A percentile compares a stretch with the other conserved stretches of the same genome.
Evolutionary conservation across 2,329 filamentous ascomycete genomes (phyloP).

Genomic region (Cladophialophora yegresii): DNA sequence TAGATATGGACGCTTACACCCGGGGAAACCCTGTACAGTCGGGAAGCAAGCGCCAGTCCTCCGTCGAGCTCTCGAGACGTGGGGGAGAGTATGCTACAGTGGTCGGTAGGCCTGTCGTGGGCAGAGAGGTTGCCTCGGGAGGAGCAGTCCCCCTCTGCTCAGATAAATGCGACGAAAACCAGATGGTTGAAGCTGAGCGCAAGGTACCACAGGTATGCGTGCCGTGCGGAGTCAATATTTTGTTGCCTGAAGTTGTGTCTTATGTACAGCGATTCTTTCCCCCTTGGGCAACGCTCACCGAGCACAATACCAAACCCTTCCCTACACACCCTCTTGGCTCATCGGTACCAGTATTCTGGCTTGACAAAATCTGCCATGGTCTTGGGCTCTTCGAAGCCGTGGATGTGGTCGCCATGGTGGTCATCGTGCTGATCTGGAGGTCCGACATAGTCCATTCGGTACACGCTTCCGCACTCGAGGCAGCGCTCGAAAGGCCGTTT

Average conservation of each 20-base stretch:
- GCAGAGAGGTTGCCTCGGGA: background rate
- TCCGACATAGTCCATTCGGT: slow-evolving; percentile 97
- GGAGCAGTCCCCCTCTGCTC: no score
- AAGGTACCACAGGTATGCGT: background rate
- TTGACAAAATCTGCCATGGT: slow-evolving; percentile 95
- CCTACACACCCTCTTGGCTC: slow-evolving; percentile 28
- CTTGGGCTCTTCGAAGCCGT: slow-evolving; percentile 78
- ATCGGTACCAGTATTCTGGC: slow-evolving; percentile 83
- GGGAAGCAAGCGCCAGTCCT: background rate
- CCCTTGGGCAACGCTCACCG: background rate
- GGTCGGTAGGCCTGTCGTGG: background rate
- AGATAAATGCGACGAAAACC: background rate
- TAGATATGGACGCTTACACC: background rate
- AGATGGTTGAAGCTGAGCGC: background rate
- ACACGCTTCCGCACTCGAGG: slow-evolving; percentile 92
- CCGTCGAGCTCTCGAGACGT: background rate
- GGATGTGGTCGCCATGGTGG: slow-evolving; percentile 54
- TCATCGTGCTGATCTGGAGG: slow-evolving; percentile 71
- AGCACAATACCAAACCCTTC: background rate
- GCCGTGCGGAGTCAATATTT: background rate
- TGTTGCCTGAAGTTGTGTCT: background rate
- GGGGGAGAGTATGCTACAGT: no score
- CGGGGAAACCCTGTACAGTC: background rate
- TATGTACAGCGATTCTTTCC: background rate
- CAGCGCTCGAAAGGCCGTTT: slow-evolving; percentile 92